phyloP scores from a whole-genome alignment of 2,329 filamentous ascomycete genomes.

The Mycocentrospora acerina region DNA sequence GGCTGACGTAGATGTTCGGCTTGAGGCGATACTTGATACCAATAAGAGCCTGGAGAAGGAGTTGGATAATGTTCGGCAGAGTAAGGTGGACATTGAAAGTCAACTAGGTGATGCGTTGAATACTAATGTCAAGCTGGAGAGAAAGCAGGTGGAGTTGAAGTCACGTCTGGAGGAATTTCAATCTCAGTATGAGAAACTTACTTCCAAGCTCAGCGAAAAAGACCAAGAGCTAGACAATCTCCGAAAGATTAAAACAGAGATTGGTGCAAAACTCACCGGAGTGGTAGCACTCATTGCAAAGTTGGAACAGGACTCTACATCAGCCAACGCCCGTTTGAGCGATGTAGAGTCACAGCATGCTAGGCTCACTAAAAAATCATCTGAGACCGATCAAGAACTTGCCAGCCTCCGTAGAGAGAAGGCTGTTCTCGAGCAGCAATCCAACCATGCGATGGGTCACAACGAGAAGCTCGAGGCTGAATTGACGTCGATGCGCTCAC shows the following conservation, averaged over 20 bases:
- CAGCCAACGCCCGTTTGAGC: not conserved
- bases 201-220: slow-evolving; percentile 11
- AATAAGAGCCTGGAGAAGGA: slow-evolving; percentile 23
- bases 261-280: slow-evolving; percentile 4
- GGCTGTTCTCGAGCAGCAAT: slow-evolving; percentile 6
- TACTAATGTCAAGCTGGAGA: slow-evolving; percentile 18
- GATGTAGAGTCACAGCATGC: slow-evolving; percentile 1
- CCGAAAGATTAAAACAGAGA: slow-evolving; percentile 12
- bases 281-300: not conserved
- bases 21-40: slow-evolving; percentile 12
- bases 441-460: slow-evolving; percentile 8
- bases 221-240: slow-evolving; percentile 15
- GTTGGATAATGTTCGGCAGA: slow-evolving; percentile 14
- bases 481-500: slow-evolving; percentile 14
- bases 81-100: slow-evolving; percentile 11
- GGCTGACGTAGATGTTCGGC: slow-evolving; percentile 13
- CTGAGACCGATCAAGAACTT: not conserved
- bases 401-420: slow-evolving; percentile 1
- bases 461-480: slow-evolving; percentile 16
- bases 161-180: slow-evolving; percentile 18
- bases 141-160: slow-evolving; percentile 14
- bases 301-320: slow-evolving; percentile 9
- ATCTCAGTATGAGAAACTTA: slow-evolving; percentile 15
- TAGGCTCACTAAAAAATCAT: not conserved
- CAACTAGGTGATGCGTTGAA: slow-evolving; percentile 7